Conservation (phyloP, 768 basidiomycete species). For the Podaxis rugospora region DNA sequence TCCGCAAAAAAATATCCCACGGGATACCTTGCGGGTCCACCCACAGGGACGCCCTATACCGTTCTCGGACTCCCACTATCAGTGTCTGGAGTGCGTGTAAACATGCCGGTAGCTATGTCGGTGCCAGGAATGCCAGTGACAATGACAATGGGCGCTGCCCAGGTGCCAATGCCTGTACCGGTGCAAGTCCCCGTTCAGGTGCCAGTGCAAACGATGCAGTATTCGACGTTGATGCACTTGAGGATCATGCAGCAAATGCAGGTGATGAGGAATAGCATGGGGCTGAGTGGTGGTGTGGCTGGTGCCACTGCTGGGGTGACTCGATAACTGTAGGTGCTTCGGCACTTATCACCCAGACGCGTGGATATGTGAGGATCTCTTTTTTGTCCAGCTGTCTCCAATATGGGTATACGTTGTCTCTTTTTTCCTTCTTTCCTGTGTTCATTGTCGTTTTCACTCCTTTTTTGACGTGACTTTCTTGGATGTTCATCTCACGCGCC, state of each 20-base stretch:
- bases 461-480: neutral
- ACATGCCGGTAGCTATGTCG: neutral
- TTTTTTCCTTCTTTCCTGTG: neutral
- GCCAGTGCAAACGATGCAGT: slow-evolving; percentile 6
- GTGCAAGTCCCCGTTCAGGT: neutral
- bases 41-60: neutral
- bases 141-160: neutral
- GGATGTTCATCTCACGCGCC: neutral
- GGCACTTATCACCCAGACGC: neutral
- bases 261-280: slow-evolving; percentile 11
- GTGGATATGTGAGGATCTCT: no score
- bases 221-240: slow-evolving; percentile 11
- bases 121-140: neutral
- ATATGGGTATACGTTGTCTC: neutral
- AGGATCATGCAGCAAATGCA: slow-evolving; percentile 13
- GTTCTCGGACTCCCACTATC: neutral
- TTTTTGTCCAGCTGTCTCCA: no score
- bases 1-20: neutral
- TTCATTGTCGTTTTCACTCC: neutral
- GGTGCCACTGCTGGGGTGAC: neutral
- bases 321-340: neutral
- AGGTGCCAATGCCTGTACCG: neutral
- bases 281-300: neutral
- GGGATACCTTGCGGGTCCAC: neutral
- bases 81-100: neutral